Evolutionary conservation across 2,329 filamentous ascomycete species (phyloP).

Genomic region (Colletotrichum endophyticum): DNA sequence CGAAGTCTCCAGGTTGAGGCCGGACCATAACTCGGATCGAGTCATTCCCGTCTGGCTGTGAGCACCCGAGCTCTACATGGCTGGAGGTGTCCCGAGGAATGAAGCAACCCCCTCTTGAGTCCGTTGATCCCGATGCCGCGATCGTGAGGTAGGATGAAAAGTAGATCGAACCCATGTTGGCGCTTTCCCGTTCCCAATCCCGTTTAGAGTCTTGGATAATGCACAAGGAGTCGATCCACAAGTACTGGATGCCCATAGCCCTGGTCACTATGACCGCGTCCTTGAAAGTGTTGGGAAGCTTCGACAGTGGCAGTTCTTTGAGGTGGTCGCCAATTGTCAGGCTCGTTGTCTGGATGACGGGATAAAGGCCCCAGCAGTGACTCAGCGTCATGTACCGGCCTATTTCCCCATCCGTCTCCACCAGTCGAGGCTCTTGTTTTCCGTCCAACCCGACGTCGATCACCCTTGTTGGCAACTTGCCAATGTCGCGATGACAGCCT

Average conservation of each 20-base stretch:
- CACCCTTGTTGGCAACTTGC: background rate
- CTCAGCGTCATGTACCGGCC: background rate
- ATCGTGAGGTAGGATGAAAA: background rate
- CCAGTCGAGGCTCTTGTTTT: background rate
- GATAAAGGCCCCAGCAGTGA: background rate
- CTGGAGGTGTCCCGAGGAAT: background rate
- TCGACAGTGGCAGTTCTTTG: background rate
- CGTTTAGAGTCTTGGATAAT: background rate
- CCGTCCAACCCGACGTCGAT: background rate
- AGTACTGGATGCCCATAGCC: background rate
- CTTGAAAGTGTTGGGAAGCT: background rate
- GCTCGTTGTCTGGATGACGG: background rate
- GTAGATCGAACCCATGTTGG: background rate
- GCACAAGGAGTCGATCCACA: background rate
- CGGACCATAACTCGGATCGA: background rate
- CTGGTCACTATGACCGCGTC: background rate
- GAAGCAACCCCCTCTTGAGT: background rate
- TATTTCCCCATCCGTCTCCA: background rate
- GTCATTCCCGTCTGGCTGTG: background rate
- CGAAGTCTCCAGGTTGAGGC: background rate
- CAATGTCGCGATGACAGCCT: background rate
- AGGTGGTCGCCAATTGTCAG: background rate
- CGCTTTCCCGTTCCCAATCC: background rate
- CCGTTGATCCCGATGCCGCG: background rate
- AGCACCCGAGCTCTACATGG: background rate